Conservation (phyloP, 768 basidiomycete genomes). For the Daedalea quercina region DNA sequence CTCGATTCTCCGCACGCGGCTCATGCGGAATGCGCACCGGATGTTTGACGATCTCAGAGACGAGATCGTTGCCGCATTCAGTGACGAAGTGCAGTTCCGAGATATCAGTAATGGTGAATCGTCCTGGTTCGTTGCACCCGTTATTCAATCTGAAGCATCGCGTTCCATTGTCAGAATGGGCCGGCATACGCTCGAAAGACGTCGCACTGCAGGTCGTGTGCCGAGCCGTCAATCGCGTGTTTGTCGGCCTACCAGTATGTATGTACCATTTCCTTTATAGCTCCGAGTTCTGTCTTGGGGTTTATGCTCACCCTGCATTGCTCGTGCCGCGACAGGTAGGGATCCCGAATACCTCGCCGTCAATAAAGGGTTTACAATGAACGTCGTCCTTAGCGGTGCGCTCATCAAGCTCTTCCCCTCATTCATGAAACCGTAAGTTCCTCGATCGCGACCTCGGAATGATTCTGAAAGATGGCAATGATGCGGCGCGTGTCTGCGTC, state of each 20-base stretch:
- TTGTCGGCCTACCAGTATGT: slow-evolving; percentile 43
- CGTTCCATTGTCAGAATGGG: slow-evolving; percentile 31
- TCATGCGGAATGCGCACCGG: slow-evolving; percentile 31
- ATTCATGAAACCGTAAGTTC: slow-evolving; percentile 37
- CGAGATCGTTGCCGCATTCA: slow-evolving; percentile 36
- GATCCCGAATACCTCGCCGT: slow-evolving; percentile 33
- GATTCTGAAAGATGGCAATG: too few species aligned
- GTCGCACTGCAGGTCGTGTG: slow-evolving; percentile 29
- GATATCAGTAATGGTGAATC: not conserved
- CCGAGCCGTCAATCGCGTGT: slow-evolving; percentile 34
- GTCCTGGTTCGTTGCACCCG: not conserved
- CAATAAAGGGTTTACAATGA: slow-evolving; percentile 28
- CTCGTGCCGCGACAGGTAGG: slow-evolving; percentile 25
- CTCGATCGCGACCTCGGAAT: too few species aligned
- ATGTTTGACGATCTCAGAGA: slow-evolving; percentile 36
- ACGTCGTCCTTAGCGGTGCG: slow-evolving; percentile 25
- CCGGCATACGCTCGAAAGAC: slow-evolving; percentile 15
- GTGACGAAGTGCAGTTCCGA: slow-evolving; percentile 22
- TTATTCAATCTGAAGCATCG: not conserved
- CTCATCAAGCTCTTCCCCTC: slow-evolving; percentile 33
- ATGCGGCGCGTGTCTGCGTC: not conserved
- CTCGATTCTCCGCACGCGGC: slow-evolving; percentile 20
- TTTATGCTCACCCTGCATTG: not conserved
- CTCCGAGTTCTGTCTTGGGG: not conserved
- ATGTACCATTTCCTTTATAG: slow-evolving; percentile 2